Conservation (phyloP, 768 basidiomycete genomes). For the Leccinum disarticulatum region DNA sequence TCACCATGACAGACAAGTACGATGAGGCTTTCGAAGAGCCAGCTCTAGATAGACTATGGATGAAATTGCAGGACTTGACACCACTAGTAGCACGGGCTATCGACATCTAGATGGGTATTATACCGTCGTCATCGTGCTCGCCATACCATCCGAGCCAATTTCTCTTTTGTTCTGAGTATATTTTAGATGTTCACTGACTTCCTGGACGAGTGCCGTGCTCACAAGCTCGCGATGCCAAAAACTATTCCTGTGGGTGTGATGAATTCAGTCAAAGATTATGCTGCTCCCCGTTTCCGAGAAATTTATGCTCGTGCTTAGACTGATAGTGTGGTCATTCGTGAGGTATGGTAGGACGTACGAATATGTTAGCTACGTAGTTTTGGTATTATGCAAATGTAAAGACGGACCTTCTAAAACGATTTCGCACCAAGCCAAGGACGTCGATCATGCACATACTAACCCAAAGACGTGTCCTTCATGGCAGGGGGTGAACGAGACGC, state of each 20-base stretch:
- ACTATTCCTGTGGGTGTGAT: constrained; percentile 16
- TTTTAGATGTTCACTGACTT: constrained; percentile 93
- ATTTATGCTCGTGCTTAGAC: constrained; percentile 32
- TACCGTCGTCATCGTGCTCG: no score
- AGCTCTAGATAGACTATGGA: no score
- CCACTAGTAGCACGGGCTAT: no score
- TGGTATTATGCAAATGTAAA: not conserved
- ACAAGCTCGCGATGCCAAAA: constrained; percentile 40
- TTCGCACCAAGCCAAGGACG: no score
- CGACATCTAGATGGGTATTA: no score
- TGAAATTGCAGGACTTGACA: no score
- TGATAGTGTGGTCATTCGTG: not conserved
- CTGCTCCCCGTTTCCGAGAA: constrained; percentile 18
- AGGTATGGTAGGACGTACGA: constrained; percentile 17
- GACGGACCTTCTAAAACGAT: no score
- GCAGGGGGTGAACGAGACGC: constrained; percentile 88
- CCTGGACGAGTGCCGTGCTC: constrained; percentile 71
- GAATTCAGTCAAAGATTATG: constrained; percentile 19
- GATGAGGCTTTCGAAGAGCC: no score
- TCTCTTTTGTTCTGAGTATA: constrained; percentile 1
- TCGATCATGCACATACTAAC: constrained; percentile 85
- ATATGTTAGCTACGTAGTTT: not conserved
- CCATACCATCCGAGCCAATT: no score
- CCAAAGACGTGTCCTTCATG: constrained; percentile 95
- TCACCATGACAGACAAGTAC: no score